Percentiles rank a stretch among this genome's conserved stretches.
Evolutionary conservation across 2,329 filamentous ascomycete species (phyloP).

Genomic region (Fusarium liriodendri): DNA sequence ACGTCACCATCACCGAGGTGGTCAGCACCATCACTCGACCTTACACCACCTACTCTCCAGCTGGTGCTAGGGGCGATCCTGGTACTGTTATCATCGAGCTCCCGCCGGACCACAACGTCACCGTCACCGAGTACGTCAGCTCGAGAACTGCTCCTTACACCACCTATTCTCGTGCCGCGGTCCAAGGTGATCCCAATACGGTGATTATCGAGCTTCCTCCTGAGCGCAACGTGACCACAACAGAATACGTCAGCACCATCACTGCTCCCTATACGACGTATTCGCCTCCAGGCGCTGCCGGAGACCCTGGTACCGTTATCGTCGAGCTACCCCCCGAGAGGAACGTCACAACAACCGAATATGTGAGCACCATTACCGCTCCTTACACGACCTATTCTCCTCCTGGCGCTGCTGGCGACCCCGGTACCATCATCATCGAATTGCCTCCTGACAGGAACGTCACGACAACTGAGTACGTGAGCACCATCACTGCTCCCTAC

Average conservation of each 20-base stretch:
- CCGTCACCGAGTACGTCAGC: background rate
- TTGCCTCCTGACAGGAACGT: constrained; percentile 3
- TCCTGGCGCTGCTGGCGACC: background rate
- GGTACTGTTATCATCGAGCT: background rate
- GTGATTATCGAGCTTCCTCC: constrained; percentile 16
- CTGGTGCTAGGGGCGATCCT: background rate
- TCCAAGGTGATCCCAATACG: constrained; percentile 18
- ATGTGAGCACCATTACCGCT: constrained; percentile 1
- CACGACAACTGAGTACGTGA: background rate
- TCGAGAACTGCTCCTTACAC: constrained; percentile 15
- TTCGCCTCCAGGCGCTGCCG: background rate
- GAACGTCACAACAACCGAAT: background rate
- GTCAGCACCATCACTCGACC: constrained; percentile 14
- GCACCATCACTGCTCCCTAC: constrained; percentile 14
- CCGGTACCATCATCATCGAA: constrained; percentile 11
- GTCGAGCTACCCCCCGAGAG: constrained; percentile 5
- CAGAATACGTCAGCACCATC: constrained; percentile 9
- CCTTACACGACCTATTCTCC: constrained; percentile 9
- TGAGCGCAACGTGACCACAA: constrained; percentile 11
- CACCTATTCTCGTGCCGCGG: constrained; percentile 8
- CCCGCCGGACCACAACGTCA: background rate
- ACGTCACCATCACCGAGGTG: constrained; percentile 12
- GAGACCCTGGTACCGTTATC: constrained; percentile 14
- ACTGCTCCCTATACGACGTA: constrained; percentile 6
- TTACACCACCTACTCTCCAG: constrained; percentile 6